These are phyloP conservation scores for Colletotrichum sp. DNA, from an alignment of 2,329 filamentous ascomycete genomes.

Conservation along the genomic window DNA sequence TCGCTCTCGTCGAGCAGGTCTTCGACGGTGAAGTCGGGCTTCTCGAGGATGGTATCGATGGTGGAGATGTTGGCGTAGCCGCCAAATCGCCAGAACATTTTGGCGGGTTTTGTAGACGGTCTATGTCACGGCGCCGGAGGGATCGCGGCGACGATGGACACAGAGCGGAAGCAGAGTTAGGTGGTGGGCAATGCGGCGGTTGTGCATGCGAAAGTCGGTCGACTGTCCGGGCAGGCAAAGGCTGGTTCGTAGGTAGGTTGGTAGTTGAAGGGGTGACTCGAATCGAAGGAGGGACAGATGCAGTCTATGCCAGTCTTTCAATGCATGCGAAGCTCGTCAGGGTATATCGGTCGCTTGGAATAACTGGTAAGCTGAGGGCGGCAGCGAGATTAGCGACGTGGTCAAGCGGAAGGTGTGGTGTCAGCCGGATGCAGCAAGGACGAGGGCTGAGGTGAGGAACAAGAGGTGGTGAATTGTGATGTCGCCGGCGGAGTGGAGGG, in stretches of 20 bases:
- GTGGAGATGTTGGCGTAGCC: constrained; percentile 97
- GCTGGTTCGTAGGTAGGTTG: background rate
- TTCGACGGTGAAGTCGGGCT: constrained; percentile 93
- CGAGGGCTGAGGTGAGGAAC: background rate
- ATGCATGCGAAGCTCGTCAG: constrained; percentile 13
- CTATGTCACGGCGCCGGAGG: constrained; percentile 31
- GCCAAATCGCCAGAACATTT: constrained; percentile 99
- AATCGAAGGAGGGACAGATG: background rate
- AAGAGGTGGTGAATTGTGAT: background rate
- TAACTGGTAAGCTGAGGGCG: background rate
- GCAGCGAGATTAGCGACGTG: background rate
- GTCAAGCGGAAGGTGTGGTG: background rate
- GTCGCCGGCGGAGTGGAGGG: constrained; percentile 18
- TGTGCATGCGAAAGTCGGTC: constrained; percentile 10
- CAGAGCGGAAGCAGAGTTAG: background rate
- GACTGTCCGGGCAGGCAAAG: background rate
- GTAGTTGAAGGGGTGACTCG: background rate
- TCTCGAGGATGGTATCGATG: constrained; percentile 96
- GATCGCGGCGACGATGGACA: constrained; percentile 13
- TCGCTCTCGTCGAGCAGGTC: constrained; percentile 96
- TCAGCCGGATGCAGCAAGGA: background rate
- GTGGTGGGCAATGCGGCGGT: background rate
- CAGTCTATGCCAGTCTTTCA: constrained; percentile 2
- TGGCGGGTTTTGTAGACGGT: constrained; percentile 45
- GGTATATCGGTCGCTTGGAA: constrained; percentile 18